A percentile compares a stretch with the other conserved stretches of the same genome.
Evolutionary conservation across 164 flowering plant species (phyloP).

Genomic region (Berberis vulgaris): DNA sequence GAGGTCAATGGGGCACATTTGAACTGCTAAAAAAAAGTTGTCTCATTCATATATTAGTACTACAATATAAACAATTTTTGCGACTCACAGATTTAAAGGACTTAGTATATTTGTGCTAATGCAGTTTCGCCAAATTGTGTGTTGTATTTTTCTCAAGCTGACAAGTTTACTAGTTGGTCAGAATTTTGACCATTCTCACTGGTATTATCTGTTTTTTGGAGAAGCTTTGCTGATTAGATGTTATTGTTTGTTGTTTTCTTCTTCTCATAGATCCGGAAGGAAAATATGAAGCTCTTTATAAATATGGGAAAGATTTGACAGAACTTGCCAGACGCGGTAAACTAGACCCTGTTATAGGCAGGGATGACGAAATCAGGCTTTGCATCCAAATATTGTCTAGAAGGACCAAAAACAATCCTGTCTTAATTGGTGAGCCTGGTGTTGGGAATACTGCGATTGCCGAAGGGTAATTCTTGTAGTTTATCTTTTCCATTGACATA

Average conservation of each 20-base stretch:
- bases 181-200: not conserved
- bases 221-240: not conserved
- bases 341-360: conserved; percentile 70
- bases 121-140: not conserved
- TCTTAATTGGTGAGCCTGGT: conserved; percentile 72
- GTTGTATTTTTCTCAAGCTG: not conserved
- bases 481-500: too few species aligned
- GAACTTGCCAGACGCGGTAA: conserved; percentile 87
- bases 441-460: conserved; percentile 79
- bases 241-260: not conserved
- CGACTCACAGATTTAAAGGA: too few species aligned
- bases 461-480: conserved; percentile 42
- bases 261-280: conserved; percentile 78
- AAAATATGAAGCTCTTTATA: conserved; percentile 80
- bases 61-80: too few species aligned
- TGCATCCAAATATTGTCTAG: conserved; percentile 57
- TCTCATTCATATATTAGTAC: too few species aligned
- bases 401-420: conserved; percentile 71
- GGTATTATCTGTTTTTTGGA: not conserved
- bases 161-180: not conserved
- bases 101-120: too few species aligned
- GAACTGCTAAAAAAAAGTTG: too few species aligned
- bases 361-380: conserved; percentile 74
- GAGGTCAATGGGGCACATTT: too few species aligned
- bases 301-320: conserved; percentile 90